Evolutionary conservation across 441 rosid species (phyloP), one percentile per base, ranked within the genome.

Genomic region (Corymbia calophylla): DNA sequence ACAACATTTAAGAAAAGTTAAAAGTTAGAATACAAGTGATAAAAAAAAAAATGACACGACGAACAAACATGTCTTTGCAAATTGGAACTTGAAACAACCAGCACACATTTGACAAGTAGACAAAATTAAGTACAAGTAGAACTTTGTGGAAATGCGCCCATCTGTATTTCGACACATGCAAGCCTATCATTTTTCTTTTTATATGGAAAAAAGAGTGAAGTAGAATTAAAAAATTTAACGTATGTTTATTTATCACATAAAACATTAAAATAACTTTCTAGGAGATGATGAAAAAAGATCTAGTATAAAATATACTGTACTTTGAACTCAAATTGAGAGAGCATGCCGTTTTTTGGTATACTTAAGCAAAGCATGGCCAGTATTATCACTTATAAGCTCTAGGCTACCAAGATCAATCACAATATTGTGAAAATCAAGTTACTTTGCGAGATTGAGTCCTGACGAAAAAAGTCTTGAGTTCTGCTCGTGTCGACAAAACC

Each of bases 251-350:
- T 17, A 0, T 8, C 12, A 8, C 44, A 4, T 16, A 15, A 31
- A 66, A n/a, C 4, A 31, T 16, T 66, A 6, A 16, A 66, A 1
- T 31, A 31, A 15, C 77, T 18, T 6, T 8, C 35, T 31, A 31
- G 44, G 12, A 66, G 8, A 23, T 66, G 6, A 29, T 14, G 1
- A 29, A 62, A 29, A 64, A 4, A 56, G 3, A 8, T 39, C 44
- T 39, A 4, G 44, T 2, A 31, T 8, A 16, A 7, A 0, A 1
- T 64, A 64, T 64, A 1, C 2, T 64, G 35, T 21, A 64, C 39
- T 64, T n/a, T n/a, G 0, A 15, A 8, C 77, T 16, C 39, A 31
- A 66, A 0, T 11, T 0, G 77, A 16, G 6, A 66, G 44, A 11
- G 4, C 77, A 31, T 6, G 9, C 2, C 1, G 0, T 66, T 16